Evolutionary conservation across 148 eudicot genomes (phyloP), one percentile per base, ranked within the genome.

Genomic region (Tetragonia tetragonoides): DNA sequence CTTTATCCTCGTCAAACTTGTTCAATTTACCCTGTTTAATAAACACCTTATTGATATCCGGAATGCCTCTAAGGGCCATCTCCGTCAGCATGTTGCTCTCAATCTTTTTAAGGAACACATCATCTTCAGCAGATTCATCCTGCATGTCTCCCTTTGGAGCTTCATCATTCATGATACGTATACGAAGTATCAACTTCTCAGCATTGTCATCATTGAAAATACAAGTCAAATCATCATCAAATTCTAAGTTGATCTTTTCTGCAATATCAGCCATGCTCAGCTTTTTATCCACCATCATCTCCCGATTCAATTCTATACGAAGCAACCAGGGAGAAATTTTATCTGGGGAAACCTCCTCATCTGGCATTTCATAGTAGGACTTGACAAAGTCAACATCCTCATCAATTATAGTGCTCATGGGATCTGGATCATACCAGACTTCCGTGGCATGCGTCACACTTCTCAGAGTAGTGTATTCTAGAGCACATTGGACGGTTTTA

Each of bases 221-320:
- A 79, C 99, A 95, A 15, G 95, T 93, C 66, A 95, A 77, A 79
- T 95, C 99, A 79, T 89, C 94, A 70, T 94, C 92, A 80, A 95
- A 95, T 82, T 95, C 99, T 72, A 80, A 77, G 87, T 91, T 95
- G 77, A 95, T 95, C 86, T 93, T 95, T 81, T 91, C 97, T 3
- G 99, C 97, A 85, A 95, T 93, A 73, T 93, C 97, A 49, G 99
- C 97, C 97, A 95, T 95, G 84, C 94, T 91, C 84, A 95, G 82
- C 89, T 91, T 95, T 78, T 95, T 95, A 76, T 95, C 99, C 34
- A 95, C 93, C 99, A 95, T 95, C 99, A 95, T 95, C 81, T 95
- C 99, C 39, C 99, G 91, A 77, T 95, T 95, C 60, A 95, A 78
- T 78, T 95, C 94, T 70, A 95, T 90, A 77, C 99, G 99, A 64